phyloP scores from a whole-genome alignment of 345 rosid genomes.

The Camelina laxa region DNA sequence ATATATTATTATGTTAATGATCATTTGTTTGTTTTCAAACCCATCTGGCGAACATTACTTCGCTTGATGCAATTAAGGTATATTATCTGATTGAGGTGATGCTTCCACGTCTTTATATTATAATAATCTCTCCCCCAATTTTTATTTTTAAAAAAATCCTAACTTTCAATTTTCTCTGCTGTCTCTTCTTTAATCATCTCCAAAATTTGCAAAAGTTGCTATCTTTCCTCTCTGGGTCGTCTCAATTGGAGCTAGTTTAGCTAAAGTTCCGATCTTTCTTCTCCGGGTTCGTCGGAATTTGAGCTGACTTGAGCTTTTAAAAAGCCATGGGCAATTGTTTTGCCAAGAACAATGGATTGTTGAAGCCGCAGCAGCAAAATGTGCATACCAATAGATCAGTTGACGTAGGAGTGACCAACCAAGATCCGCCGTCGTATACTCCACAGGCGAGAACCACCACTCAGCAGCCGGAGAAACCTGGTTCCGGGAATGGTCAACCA shows the following conservation, averaged over 20 bases:
- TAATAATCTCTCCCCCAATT: conserved; percentile 8
- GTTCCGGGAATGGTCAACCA: conserved; percentile 38
- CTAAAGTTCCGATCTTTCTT: conserved; percentile 32
- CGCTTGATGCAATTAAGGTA: conserved; percentile 24
- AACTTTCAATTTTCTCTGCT: conserved; percentile 21
- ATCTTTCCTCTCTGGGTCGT: conserved; percentile 30
- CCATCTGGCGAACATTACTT: conserved; percentile 40
- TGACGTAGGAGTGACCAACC: conserved; percentile 28
- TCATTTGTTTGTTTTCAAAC: neutral
- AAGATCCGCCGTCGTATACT: conserved; percentile 46
- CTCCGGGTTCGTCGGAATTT: conserved; percentile 17
- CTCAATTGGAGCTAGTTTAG: conserved; percentile 21
- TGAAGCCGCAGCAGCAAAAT: conserved; percentile 46
- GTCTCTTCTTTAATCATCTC: conserved; percentile 31
- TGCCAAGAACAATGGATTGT: conserved; percentile 48
- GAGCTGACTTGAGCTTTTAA: neutral
- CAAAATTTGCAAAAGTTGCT: neutral
- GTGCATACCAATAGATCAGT: conserved; percentile 50
- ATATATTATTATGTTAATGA: neutral
- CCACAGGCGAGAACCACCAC: conserved; percentile 44
- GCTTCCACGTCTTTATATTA: conserved; percentile 47
- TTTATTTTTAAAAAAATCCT: neutral
- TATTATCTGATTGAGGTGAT: conserved; percentile 42
- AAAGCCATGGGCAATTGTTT: conserved; percentile 63
- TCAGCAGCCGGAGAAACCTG: conserved; percentile 44